Conservation (phyloP, 2,329 filamentous ascomycete genomes). For the Albifimbria verrucaria region DNA sequence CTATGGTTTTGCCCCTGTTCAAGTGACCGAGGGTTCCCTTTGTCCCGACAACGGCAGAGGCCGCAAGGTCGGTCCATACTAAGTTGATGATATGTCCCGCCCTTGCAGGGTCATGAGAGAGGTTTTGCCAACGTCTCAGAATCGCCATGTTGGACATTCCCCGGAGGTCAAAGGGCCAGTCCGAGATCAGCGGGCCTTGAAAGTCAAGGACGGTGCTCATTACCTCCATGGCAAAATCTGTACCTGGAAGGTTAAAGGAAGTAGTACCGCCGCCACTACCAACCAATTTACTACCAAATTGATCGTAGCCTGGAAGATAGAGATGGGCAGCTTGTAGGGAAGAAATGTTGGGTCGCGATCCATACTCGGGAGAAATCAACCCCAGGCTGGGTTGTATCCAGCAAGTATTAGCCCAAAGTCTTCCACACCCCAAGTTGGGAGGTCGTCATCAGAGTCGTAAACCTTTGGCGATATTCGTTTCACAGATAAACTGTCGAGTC, state of each 20-base stretch:
- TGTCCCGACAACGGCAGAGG: background rate
- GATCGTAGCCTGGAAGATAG: too few relatives aligned
- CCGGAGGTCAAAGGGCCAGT: background rate
- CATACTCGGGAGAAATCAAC: too few relatives aligned
- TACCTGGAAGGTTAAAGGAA: background rate
- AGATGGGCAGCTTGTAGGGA: too few relatives aligned
- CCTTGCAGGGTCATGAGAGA: background rate
- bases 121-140: background rate
- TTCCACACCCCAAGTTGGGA: too few relatives aligned
- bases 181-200: background rate
- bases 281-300: too few relatives aligned
- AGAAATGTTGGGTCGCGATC: too few relatives aligned
- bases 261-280: background rate
- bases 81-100: background rate
- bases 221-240: too few relatives aligned
- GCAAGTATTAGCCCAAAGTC: too few relatives aligned
- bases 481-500: too few relatives aligned
- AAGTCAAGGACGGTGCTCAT: background rate
- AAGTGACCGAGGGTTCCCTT: background rate
- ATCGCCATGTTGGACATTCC: background rate
- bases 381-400: too few relatives aligned
- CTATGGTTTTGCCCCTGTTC: background rate
- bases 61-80: background rate
- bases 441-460: too few relatives aligned
- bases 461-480: too few relatives aligned